Evolutionary conservation across 2,329 filamentous ascomycete species (phyloP), one percentile per base, ranked within the genome.

Genomic region (Trichoderma sp.): DNA sequence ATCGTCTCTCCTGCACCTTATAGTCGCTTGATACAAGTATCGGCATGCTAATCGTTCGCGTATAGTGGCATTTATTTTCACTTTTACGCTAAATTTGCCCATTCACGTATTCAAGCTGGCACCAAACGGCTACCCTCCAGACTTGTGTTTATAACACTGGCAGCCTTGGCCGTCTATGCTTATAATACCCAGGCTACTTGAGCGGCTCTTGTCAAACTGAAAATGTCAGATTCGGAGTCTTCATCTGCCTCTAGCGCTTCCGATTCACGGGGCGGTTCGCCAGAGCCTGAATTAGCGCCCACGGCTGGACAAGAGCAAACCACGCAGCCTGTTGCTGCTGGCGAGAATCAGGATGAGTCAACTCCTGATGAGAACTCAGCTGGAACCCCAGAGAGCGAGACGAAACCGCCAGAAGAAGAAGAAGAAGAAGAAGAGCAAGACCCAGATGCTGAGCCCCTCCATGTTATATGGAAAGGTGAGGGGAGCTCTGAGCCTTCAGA

Each of bases 141-240:
- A 43, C 14, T 29, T 21, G 43, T n/a, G 43, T 19, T n/a, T 16
- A 24, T 40, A 35, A 66, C 29, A 21, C 43, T 13, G 14, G 43
- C n/a, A 59, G 55, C 29, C 6, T 52, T 27, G 16, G 64, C 16
- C 7, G 14, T 56, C 59, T 43, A 16, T 31, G 40, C n/a, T 29
- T 37, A 29, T 37, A 29, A 67, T 31, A 43, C 40, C 40, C n/a
- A 37, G 55, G 55, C 31, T 6, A 13, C n/a, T 14, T 53, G 47
- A 14, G 2, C 47, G 10, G 13, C 3, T 63, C 11, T 53, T 19
- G 16, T 19, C 55, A 37, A 27, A 13, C 55, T 14, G 29, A 67
- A 21, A 31, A 69, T 69, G 68, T 69, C 68, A 2, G 68, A 69
- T 27, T 69, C 68, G 11, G 68, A 58, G 24, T 70, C 68, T 52